These are phyloP conservation scores for Mikania micrantha DNA, from an alignment of 129 eudicot genomes.

Conservation along the genomic window DNA sequence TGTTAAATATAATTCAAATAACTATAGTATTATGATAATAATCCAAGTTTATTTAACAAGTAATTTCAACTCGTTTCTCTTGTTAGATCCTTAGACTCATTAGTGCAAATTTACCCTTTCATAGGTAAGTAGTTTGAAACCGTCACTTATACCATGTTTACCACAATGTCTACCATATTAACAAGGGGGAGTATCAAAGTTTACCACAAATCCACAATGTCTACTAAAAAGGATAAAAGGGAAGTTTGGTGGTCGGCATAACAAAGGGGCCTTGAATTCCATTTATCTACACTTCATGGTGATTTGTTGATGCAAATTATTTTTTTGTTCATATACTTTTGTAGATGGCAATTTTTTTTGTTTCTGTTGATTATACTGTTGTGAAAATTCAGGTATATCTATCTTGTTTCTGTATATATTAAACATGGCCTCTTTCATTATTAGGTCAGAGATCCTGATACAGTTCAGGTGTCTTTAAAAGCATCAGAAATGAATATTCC, in stretches of 20 bases:
- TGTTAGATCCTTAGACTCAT: not conserved
- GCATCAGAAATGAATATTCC: constrained; percentile 76
- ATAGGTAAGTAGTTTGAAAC: not conserved
- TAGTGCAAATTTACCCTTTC: not conserved
- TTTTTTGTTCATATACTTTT: not conserved
- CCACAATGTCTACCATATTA: too few species aligned
- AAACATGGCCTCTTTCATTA: constrained; percentile 1
- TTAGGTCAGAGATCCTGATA: constrained; percentile 39
- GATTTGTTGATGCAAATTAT: not conserved
- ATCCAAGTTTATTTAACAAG: not conserved
- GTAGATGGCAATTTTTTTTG: not conserved
- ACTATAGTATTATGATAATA: not conserved
- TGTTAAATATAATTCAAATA: not conserved
- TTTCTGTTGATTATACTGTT: not conserved
- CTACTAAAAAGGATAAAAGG: not conserved
- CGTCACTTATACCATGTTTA: not conserved
- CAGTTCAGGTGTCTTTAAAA: constrained; percentile 51
- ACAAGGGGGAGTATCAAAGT: not conserved
- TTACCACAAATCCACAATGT: not conserved
- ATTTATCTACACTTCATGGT: not conserved
- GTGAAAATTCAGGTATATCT: constrained; percentile 1
- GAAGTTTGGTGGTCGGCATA: not conserved
- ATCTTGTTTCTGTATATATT: not conserved
- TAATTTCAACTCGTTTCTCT: not conserved
- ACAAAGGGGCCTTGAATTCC: not conserved